Evolutionary conservation across 176 grass and related monocot species (phyloP).

Genomic region (Dendrocalamus sinicus): DNA sequence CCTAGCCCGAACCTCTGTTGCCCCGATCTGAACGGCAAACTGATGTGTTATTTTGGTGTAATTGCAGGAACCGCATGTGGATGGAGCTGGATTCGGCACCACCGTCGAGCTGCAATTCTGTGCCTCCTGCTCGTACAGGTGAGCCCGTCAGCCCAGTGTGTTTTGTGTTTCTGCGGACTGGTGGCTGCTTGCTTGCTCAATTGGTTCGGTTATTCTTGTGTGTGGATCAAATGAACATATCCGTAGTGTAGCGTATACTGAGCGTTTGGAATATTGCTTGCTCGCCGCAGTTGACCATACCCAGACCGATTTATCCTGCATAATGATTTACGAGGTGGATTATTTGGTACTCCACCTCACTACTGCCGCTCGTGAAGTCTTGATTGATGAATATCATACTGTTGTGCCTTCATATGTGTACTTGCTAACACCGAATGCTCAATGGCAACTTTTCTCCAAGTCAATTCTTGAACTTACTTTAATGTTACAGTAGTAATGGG

Average conservation of each 20-base stretch:
- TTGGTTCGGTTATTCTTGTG: background rate
- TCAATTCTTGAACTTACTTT: background rate
- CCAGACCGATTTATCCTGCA: background rate
- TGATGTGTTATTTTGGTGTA: constrained; percentile 23
- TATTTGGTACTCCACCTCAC: background rate
- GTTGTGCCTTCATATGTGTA: background rate
- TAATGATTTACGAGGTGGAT: background rate
- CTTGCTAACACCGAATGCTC: background rate
- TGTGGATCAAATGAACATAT: background rate
- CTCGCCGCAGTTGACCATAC: background rate
- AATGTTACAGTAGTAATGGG: background rate
- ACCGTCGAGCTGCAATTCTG: constrained; percentile 90
- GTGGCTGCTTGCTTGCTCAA: background rate
- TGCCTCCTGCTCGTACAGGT: constrained; percentile 91
- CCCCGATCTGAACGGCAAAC: constrained; percentile 26
- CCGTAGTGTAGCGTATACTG: background rate
- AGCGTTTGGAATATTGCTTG: background rate
- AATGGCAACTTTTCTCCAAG: background rate
- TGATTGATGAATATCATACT: constrained; percentile 1
- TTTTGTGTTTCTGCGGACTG: background rate
- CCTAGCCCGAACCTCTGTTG: constrained; percentile 27
- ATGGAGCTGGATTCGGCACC: constrained; percentile 63
- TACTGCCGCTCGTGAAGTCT: background rate
- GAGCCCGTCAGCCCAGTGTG: constrained; percentile 10
- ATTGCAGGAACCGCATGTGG: constrained; percentile 52